Percentiles rank a stretch among this genome's conserved stretches.
Evolutionary conservation across 441 rosid genomes (phyloP).

Genomic region (Gossypium gossypioides): DNA sequence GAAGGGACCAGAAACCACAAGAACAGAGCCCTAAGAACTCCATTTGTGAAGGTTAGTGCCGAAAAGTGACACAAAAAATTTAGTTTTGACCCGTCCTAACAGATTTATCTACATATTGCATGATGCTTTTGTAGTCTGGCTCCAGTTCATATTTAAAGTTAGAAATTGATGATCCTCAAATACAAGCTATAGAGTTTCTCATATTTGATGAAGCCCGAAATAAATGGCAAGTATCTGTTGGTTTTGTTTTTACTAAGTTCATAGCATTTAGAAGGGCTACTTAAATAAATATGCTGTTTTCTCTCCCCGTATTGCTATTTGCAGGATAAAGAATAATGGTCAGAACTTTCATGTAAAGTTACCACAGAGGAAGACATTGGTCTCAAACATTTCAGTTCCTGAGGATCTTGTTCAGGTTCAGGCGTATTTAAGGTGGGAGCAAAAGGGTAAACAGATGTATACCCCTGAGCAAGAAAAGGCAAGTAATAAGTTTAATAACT

Average conservation of each 20-base stretch:
- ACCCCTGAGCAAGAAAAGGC: conserved; percentile 87
- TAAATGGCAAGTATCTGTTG: conserved; percentile 55
- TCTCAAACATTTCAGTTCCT: conserved; percentile 51
- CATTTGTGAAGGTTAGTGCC: conserved; percentile 62
- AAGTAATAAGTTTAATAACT: conserved; percentile 19
- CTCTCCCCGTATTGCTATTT: conserved; percentile 18
- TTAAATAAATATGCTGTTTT: conserved; percentile 6
- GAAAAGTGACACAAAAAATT: not conserved
- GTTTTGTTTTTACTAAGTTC: conserved; percentile 10
- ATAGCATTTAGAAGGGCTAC: conserved; percentile 4
- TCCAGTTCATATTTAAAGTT: conserved; percentile 50
- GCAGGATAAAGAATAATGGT: conserved; percentile 49
- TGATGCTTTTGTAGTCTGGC: conserved; percentile 48
- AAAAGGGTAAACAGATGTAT: conserved; percentile 84
- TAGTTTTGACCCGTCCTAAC: conserved; percentile 7
- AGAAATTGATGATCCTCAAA: conserved; percentile 73
- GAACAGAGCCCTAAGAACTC: conserved; percentile 88
- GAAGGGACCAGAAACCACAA: conserved; percentile 74
- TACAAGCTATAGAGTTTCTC: conserved; percentile 86
- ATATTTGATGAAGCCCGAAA: conserved; percentile 69
- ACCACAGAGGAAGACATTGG: conserved; percentile 38
- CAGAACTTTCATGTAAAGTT: conserved; percentile 50
- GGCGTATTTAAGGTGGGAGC: conserved; percentile 94
- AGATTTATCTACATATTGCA: conserved; percentile 16
- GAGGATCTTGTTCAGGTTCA: conserved; percentile 93